Base-by-base conservation (phyloP, 2,329 filamentous ascomycete species). In the Epichloe hybrida region DNA sequence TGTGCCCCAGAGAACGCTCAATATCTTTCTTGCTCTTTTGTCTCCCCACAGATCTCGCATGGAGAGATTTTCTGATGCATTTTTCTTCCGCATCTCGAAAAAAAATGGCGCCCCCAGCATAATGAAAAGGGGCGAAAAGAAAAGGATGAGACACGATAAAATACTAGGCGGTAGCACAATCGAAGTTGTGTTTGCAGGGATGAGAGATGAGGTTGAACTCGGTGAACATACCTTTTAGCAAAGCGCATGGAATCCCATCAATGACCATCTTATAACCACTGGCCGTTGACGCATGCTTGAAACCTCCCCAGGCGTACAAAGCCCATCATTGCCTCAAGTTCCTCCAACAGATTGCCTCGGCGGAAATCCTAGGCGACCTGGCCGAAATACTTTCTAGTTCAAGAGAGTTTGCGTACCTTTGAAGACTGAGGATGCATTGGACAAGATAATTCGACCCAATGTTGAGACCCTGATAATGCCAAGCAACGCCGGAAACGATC, bases 361-460 rank as follows among this genome's bases (percentile, higher is more conserved):
- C 23, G 31, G 31, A 41, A 38, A 34, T 1, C 9, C 11, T 11
- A 27, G 2, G n/a, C 11, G 2, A 23, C 17, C n/a, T 21, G n/a
- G 11, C 27, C 21, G 6, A 9, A 21, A 13, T 36, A 2, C 3
- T 45, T 13, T 23, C 23, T 44, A 17, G 5, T 46, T 34, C 43
- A 38, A 5, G 6, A 42, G 31, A 39, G 13, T 12, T 17, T 23
- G 17, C 51, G 13, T 50, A 50, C 51, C 51, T 53, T 53, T 40
- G 48, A 48, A 11, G 36, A 36, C 34, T 53, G 51, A 45, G 48
- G 48, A 46, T 53, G 51, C 51, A 53, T 53, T 23, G 17, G 27
- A 50, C 40, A 21, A 17, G 8, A 35, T n/a, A 17, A 31, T 40
- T 45, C 40, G 41, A 49, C 31, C 12, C 35, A 21, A n/a, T 42